Base-by-base conservation (phyloP, 257 asterid species). In the Scutellaria barbata region DNA sequence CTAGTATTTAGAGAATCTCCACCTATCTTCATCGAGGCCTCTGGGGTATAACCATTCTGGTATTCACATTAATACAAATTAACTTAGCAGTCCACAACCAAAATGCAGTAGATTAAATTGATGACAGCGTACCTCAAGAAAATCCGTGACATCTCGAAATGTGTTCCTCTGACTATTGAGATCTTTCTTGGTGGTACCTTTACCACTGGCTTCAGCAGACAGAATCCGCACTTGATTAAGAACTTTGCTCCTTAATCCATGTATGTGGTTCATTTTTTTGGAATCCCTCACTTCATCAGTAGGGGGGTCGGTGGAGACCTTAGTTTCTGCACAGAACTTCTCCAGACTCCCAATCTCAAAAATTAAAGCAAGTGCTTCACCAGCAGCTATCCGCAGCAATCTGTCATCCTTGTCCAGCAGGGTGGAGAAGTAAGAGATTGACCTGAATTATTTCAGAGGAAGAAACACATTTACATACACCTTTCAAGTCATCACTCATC, bases 171-270 rank as follows among this genome's bases (percentile, higher is more conserved):
- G 99, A 63, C 66, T 87, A 76, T 80, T 90, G 58, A 95, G 99
- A 84, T 92, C 98, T 83, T 95, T 95, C 90, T 89, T 92, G 18
- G 89, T 87, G 63, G 95, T 69, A 54, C 99, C 98, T 86, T 90
- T 92, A 65, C 97, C 99, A 16, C 89, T 96, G 22, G 99, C 98
- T 88, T 95, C 99, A 9, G 81, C 73, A 12, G 99, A 76, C 43
- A 95, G 96, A 45, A 25, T 75, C 69, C 80, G 86, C 48, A 91
- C 96, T 78, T 89, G 98, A 76, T 82, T 87, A 59, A 87, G 77
- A 25, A 95, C 81, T 81, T 92, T 95, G 74, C 78, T 72, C 78
- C 78, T 88, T 47, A 92, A 76, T n/a, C 99, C 99, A 61, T 83
- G 92, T 13, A 89, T 76, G 63, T 84, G 79, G 72, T 82, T 80